A percentile compares a stretch with the other conserved stretches of the same genome.
These are phyloP conservation scores for Acrocalymma vagum DNA, from an alignment of 2,329 filamentous ascomycete genomes.

Conservation along the genomic window DNA sequence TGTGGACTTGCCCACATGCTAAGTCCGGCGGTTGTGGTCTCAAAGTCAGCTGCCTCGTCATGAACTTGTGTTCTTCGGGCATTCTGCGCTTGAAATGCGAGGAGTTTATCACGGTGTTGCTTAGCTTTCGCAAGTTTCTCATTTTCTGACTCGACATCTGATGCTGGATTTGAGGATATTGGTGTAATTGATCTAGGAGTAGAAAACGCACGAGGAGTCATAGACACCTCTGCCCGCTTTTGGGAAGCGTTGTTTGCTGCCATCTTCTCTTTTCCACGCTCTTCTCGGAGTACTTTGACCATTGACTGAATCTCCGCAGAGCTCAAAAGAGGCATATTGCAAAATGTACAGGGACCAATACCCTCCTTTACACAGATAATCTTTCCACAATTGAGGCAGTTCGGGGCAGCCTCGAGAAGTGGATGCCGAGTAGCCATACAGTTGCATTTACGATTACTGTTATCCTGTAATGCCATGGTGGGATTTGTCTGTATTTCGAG, in stretches of 20 bases:
- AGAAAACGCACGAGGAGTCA: slow-evolving; percentile 67
- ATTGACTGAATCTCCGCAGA: slow-evolving; percentile 81
- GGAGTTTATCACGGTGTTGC: slow-evolving; percentile 80
- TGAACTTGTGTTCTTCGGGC: slow-evolving; percentile 83
- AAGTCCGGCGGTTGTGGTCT: slow-evolving; percentile 66
- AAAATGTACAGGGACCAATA: slow-evolving; percentile 92
- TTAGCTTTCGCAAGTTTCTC: slow-evolving; percentile 74
- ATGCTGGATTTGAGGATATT: slow-evolving; percentile 46
- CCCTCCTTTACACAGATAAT: slow-evolving; percentile 96
- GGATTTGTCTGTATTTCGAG: slow-evolving; percentile 95
- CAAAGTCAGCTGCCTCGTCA: slow-evolving; percentile 82
- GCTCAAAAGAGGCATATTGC: slow-evolving; percentile 76
- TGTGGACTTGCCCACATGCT: slow-evolving; percentile 87
- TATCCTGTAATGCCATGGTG: slow-evolving; percentile 65
- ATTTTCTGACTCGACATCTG: slow-evolving; percentile 55
- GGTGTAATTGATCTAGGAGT: slow-evolving; percentile 42
- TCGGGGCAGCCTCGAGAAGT: slow-evolving; percentile 88
- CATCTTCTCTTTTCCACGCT: slow-evolving; percentile 88
- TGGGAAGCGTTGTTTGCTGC: slow-evolving; percentile 78
- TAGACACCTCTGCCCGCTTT: slow-evolving; percentile 70
- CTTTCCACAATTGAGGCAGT: slow-evolving; percentile 92
- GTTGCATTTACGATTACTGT: slow-evolving; percentile 74
- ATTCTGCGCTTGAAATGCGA: slow-evolving; percentile 86
- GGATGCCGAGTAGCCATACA: slow-evolving; percentile 91
- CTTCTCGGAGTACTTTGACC: slow-evolving; percentile 82